Base-by-base conservation (phyloP, 169 alveolate genomes). In the Eimeria maxima region DNA sequence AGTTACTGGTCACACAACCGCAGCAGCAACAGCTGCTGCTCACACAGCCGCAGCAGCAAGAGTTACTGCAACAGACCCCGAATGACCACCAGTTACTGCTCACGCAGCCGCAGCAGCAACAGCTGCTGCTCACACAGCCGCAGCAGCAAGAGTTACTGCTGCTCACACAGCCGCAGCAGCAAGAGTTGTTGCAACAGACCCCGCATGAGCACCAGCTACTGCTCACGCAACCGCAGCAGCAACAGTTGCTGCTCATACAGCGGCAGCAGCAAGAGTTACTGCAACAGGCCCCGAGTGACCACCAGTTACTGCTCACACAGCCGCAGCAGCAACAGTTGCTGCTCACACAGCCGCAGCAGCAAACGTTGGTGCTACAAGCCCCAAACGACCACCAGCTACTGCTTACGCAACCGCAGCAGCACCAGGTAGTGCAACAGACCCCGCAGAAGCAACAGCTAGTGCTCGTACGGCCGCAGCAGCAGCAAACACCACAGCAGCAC, bases 271-370 rank as follows among this genome's bases (percentile, higher is more conserved):
- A 33, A 33, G 38, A 33, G 38, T 0, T 33, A 1, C 38, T 33
- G 2, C 38, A 33, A 33, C 38, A 33, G 38, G 1, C 38, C 38
- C 38, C 38, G 38, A 0, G 1, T 1, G 38, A 33, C 2, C 38
- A 33, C 38, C 38, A 33, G 38, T 1, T 33, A 33, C 38, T 33
- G 38, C 38, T 33, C 38, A 33, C 38, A 33, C 38, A 33, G 38
- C 38, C 38, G 38, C 38, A 33, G 38, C 38, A 33, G 38, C 38
- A 60, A 60, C 27, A 60, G 71, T 2, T 60, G 71, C 71, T 24
- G 18, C 71, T 60, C 24, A 24, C 71, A 60, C 71, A 69, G 80
- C 3, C 80, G 38, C 80, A 69, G 80, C 80, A 69, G 45, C 80
- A 24, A 38, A 2, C 1, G 80, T 1, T 18, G 1, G 2, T 33